Conservation (phyloP, 306 rosid genomes). For the Fragaria vesca region DNA sequence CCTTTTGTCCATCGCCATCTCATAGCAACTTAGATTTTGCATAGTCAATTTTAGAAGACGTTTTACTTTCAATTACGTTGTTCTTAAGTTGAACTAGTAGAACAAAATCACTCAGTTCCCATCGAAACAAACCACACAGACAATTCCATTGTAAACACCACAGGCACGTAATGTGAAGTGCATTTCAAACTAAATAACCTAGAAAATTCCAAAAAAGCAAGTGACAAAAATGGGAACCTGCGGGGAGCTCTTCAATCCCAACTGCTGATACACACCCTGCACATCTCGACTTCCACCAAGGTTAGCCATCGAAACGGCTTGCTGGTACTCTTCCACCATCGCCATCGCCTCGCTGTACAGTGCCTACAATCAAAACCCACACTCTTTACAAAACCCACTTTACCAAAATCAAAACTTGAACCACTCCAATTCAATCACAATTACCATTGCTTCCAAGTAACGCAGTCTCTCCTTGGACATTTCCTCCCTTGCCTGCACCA, state of each 20-base stretch:
- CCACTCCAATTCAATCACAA: background rate
- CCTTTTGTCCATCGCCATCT: background rate
- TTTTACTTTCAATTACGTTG: background rate
- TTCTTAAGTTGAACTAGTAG: background rate
- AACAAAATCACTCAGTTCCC: background rate
- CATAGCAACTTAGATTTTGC: too few species aligned
- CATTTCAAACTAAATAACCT: background rate
- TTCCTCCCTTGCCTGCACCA: conserved; percentile 94
- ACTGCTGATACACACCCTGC: conserved; percentile 56
- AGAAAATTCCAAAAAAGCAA: background rate
- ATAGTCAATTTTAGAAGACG: background rate
- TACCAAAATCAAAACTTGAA: background rate
- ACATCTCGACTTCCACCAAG: conserved; percentile 70
- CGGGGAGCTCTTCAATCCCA: conserved; percentile 76
- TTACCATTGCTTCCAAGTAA: conserved; percentile 86
- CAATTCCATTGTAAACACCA: background rate
- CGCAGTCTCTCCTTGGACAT: conserved; percentile 95
- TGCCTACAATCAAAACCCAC: conserved; percentile 51
- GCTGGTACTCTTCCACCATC: conserved; percentile 92
- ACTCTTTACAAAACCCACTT: background rate
- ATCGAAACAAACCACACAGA: background rate
- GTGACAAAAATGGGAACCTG: conserved; percentile 51
- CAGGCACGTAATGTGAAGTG: background rate
- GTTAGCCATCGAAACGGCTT: conserved; percentile 57
- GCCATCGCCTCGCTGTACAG: conserved; percentile 81